Percentiles rank a stretch among this genome's conserved stretches.
Evolutionary conservation across 345 rosid genomes (phyloP).

Genomic region (Populus nigra): DNA sequence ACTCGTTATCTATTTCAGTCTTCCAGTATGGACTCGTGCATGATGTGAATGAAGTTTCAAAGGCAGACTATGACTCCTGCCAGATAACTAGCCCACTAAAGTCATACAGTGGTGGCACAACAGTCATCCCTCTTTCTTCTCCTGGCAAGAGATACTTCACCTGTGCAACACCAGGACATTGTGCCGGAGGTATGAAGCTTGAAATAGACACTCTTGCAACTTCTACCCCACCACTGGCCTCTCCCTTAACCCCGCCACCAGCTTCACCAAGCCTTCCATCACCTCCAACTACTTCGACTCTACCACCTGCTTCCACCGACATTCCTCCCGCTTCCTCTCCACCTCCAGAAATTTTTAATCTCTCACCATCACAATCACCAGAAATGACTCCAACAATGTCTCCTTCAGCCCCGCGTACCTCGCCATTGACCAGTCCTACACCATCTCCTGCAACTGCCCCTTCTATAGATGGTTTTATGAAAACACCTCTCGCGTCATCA

Average conservation of each 20-base stretch:
- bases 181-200: conserved; percentile 67
- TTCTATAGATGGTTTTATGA: conserved; percentile 12
- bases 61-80: conserved; percentile 59
- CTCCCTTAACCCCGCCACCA: conserved; percentile 23
- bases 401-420: conserved; percentile 3
- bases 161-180: conserved; percentile 66
- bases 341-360: conserved; percentile 14
- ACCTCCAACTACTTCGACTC: neutral
- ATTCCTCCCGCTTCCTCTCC: conserved; percentile 7
- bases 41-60: conserved; percentile 55
- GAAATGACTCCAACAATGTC: conserved; percentile 3
- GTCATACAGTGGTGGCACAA: conserved; percentile 47
- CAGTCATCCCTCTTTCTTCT: conserved; percentile 50
- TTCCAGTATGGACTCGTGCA: conserved; percentile 55
- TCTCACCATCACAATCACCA: conserved; percentile 16
- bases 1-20: conserved; percentile 29
- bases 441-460: conserved; percentile 20
- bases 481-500: conserved; percentile 28
- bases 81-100: conserved; percentile 41
- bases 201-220: conserved; percentile 48
- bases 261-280: conserved; percentile 14
- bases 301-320: neutral
- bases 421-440: conserved; percentile 14
- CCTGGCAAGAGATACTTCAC: conserved; percentile 81
- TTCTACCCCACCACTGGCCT: conserved; percentile 22